phyloP scores from a whole-genome alignment of 495 filamentous ascomycete genomes.

The Cudoniella acicularis region DNA sequence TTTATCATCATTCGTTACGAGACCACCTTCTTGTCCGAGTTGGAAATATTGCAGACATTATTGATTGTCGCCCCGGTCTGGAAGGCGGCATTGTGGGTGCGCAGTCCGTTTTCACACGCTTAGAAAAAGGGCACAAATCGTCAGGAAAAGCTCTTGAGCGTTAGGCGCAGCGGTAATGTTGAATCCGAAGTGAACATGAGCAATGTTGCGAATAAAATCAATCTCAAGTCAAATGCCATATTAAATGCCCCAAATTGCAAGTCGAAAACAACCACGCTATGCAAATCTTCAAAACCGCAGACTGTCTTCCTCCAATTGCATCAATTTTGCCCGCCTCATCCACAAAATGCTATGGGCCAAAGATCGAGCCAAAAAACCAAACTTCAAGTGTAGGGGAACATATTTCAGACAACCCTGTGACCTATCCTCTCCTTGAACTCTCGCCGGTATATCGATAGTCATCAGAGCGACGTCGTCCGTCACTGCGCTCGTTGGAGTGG shows the following conservation, averaged over 20 bases:
- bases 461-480: constrained; percentile 11
- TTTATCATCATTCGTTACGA: too few species aligned
- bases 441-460: constrained; percentile 9
- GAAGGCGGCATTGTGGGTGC: too few species aligned
- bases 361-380: too few species aligned
- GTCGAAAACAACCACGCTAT: not conserved
- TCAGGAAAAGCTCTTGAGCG: too few species aligned
- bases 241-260: not conserved
- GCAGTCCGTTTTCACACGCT: too few species aligned
- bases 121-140: too few species aligned
- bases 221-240: not conserved
- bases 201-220: not conserved
- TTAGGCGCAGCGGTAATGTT: not conserved
- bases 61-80: too few species aligned
- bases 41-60: not conserved
- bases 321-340: too few species aligned
- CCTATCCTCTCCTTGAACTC: constrained; percentile 7
- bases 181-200: not conserved
- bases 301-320: not conserved
- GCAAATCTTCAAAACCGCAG: not conserved
- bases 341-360: too few species aligned
- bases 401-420: not conserved
- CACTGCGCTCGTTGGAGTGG: constrained; percentile 17
- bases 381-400: too few species aligned
- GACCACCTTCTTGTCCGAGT: not conserved